Evolutionary conservation across 768 basidiomycete genomes (phyloP).

Genomic region (Mycena floridula): DNA sequence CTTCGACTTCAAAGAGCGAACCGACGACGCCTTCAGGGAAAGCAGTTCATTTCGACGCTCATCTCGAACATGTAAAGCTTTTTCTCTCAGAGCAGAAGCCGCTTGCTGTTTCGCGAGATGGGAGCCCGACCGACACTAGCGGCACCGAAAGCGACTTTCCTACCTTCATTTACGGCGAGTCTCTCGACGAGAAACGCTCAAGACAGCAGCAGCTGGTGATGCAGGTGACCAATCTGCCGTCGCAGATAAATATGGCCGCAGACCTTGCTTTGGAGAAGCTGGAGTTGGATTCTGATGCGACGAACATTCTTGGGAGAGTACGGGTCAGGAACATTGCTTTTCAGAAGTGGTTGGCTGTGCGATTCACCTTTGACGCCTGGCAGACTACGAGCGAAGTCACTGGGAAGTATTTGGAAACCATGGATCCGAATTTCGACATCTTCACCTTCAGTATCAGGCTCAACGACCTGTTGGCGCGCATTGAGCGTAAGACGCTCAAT

Average conservation of each 20-base stretch:
- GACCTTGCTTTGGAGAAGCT: constrained; percentile 54
- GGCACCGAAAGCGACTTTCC: constrained; percentile 78
- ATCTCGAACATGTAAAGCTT: constrained; percentile 90
- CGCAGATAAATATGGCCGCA: constrained; percentile 25
- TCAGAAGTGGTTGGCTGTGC: constrained; percentile 79
- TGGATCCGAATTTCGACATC: constrained; percentile 55
- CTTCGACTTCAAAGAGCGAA: constrained; percentile 56
- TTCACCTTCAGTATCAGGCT: constrained; percentile 76
- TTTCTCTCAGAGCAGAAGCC: constrained; percentile 96
- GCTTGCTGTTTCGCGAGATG: constrained; percentile 85
- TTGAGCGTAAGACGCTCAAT: constrained; percentile 79
- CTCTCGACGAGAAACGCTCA: constrained; percentile 22
- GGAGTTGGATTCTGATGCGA: constrained; percentile 42
- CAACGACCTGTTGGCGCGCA: constrained; percentile 66
- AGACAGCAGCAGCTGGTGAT: constrained; percentile 43
- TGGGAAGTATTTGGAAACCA: constrained; percentile 53
- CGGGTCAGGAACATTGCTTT: constrained; percentile 83
- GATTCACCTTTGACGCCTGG: constrained; percentile 94
- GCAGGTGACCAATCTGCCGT: constrained; percentile 64
- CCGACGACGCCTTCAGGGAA: constrained; percentile 81
- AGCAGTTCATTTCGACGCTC: constrained; percentile 87
- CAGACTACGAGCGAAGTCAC: constrained; percentile 93
- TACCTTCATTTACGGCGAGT: constrained; percentile 52
- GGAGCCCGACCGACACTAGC: constrained; percentile 79
- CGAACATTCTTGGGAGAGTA: constrained; percentile 62